Evolutionary conservation across 257 asterid genomes (phyloP), one percentile per base, ranked within the genome.

Genomic region (Nicotiana benthamiana): DNA sequence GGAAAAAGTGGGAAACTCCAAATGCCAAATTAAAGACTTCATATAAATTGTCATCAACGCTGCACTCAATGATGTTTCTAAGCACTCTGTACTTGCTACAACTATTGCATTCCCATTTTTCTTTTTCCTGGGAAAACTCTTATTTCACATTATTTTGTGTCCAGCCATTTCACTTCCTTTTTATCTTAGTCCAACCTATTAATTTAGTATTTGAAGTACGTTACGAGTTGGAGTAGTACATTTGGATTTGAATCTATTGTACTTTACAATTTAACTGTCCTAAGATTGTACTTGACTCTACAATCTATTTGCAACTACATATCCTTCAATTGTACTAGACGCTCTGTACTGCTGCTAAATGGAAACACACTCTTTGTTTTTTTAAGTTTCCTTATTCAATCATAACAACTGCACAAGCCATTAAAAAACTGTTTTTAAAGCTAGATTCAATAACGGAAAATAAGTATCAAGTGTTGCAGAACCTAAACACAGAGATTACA

Each of bases 51-150:
- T 68, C 79, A 80, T 80, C 83, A 80, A 80, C 83, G 83, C 83
- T 68, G 83, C 83, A 80, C 83, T 80, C 83, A 80, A 80, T 80
- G 6, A 68, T 36, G 79, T 68, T 48, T 80, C 27, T 70, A 67
- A 68, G 60, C 51, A 15, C 82, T 43, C 75, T 43, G 57, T 1
- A 40, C 9, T 9, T 40, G 12, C 46, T 7, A 40, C 46, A 7
- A 9, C 11, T 36, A 36, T 36, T 36, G 57, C 57, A 15, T 52
- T 52, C 7, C 16, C 18, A 4, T 18, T 18, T 18, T 56, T 6
- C 9, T 56, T 17, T 53, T 15, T 16, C 1, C 24, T 24, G 16
- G 61, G 2, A 22, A 24, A 24, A 40, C 3, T 13, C 2, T 9
- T 20, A 18, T 9, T 70, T 70, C 36, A 11, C 20, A 22, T 43